These are phyloP conservation scores for Logfia minima DNA, from an alignment of 129 eudicot species.

Conservation along the genomic window DNA sequence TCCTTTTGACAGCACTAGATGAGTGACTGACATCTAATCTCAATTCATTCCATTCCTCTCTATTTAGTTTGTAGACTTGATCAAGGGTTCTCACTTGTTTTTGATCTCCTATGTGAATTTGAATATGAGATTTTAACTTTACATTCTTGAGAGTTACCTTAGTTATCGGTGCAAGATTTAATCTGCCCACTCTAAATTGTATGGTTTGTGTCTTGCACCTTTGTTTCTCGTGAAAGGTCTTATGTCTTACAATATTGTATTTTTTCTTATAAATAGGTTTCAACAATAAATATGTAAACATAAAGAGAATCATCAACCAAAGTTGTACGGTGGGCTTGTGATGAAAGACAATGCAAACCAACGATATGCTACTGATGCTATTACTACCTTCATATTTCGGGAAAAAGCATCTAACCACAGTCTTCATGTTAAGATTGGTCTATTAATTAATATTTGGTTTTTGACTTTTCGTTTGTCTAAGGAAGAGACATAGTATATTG, in stretches of 20 bases:
- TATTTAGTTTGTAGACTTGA: no score
- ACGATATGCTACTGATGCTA: conserved; percentile 90
- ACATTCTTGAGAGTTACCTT: no score
- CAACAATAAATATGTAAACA: conserved; percentile 37
- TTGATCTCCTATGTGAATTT: no score
- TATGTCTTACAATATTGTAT: conserved; percentile 4
- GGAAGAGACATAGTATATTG: neutral
- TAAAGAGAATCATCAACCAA: conserved; percentile 96
- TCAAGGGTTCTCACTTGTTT: no score
- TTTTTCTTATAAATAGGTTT: conserved; percentile 41
- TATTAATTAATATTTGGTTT: neutral
- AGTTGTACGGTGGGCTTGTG: conserved; percentile 86
- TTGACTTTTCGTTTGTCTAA: neutral
- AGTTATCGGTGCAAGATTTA: no score
- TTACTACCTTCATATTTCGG: conserved; percentile 78
- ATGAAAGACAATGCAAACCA: conserved; percentile 93
- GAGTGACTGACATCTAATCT: no score
- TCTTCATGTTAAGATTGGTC: conserved; percentile 78
- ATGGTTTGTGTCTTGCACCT: neutral
- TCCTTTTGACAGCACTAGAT: no score
- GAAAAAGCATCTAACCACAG: conserved; percentile 82
- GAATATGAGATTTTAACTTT: no score
- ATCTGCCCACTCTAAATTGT: no score
- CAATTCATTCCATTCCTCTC: no score
- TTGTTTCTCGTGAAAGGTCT: neutral